phyloP scores from a whole-genome alignment of 1,284 basidiomycete genomes.

The Pseudozyma sp. region DNA sequence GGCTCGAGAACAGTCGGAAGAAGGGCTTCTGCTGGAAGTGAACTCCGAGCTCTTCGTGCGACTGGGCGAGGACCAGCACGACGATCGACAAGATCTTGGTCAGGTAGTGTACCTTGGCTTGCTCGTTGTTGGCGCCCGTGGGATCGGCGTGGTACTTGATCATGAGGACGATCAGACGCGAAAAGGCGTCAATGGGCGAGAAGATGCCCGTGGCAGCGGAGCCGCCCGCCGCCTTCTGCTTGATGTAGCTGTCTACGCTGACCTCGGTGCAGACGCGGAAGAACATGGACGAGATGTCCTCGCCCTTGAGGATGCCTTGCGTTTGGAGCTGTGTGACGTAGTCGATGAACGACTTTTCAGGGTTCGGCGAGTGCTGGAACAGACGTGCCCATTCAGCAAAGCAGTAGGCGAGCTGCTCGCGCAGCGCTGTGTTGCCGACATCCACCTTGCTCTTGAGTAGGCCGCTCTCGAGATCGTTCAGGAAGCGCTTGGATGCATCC shows the following conservation, averaged over 20 bases:
- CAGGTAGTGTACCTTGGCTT: slow-evolving; percentile 94
- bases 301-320: slow-evolving; percentile 94
- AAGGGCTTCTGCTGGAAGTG: slow-evolving; percentile 98
- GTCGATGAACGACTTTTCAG: slow-evolving; percentile 95
- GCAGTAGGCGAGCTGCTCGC: slow-evolving; percentile 74
- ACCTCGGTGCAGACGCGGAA: slow-evolving; percentile 97
- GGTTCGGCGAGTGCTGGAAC: slow-evolving; percentile 87
- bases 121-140: slow-evolving; percentile 83
- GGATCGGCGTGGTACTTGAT: slow-evolving; percentile 99
- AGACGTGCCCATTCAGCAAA: slow-evolving; percentile 90
- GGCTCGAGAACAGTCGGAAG: slow-evolving; percentile 97
- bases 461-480: slow-evolving; percentile 75
- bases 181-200: slow-evolving; percentile 94
- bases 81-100: slow-evolving; percentile 98
- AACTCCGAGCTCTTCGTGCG: slow-evolving; percentile 91
- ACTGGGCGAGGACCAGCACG: slow-evolving; percentile 91
- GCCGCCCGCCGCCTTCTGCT: slow-evolving; percentile 82
- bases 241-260: slow-evolving; percentile 90
- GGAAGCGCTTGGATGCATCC: slow-evolving; percentile 76
- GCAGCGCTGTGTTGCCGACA: slow-evolving; percentile 66
- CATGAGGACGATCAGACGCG: slow-evolving; percentile 93
- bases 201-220: slow-evolving; percentile 78
- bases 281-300: slow-evolving; percentile 96
- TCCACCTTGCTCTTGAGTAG: slow-evolving; percentile 68
- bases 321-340: slow-evolving; percentile 96